Percentiles rank a stretch among this genome's conserved stretches.
Conservation (phyloP, 1,284 basidiomycete genomes). For the Entoloma clypeatum region DNA sequence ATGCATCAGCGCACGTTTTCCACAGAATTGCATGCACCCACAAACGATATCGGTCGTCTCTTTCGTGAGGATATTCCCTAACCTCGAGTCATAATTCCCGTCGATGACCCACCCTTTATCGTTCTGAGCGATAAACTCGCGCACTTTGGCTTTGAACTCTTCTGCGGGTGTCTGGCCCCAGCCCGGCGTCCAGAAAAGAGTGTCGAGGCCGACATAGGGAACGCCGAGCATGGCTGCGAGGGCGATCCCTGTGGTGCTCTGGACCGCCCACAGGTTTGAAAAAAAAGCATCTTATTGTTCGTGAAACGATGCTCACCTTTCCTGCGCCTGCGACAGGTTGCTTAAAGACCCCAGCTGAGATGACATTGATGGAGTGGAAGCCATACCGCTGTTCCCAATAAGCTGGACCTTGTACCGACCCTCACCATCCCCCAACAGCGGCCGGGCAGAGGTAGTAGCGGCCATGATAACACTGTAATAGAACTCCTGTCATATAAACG, state of each 20-base stretch:
- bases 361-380: constrained; percentile 14
- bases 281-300: not conserved
- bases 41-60: constrained; percentile 58
- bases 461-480: no score
- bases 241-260: constrained; percentile 48
- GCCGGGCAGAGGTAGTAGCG: constrained; percentile 16
- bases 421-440: constrained; percentile 45
- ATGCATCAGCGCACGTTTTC: not conserved
- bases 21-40: constrained; percentile 28
- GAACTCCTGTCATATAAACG: no score
- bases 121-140: constrained; percentile 24
- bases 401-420: constrained; percentile 48
- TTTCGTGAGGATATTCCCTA: constrained; percentile 34
- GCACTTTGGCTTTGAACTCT: constrained; percentile 37
- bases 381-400: constrained; percentile 52
- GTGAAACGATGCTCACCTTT: constrained; percentile 33
- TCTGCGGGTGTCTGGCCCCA: constrained; percentile 37
- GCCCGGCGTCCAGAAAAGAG: constrained; percentile 45
- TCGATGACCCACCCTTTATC: constrained; percentile 50
- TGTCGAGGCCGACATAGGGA: constrained; percentile 44
- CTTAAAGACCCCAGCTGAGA: no score
- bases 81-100: constrained; percentile 35
- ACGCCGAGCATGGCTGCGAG: constrained; percentile 44
- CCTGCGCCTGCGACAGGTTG: constrained; percentile 33
- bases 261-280: constrained; percentile 5